Base-by-base conservation (phyloP, 139 green algal genomes). In the Diplosphaera chodatii region DNA sequence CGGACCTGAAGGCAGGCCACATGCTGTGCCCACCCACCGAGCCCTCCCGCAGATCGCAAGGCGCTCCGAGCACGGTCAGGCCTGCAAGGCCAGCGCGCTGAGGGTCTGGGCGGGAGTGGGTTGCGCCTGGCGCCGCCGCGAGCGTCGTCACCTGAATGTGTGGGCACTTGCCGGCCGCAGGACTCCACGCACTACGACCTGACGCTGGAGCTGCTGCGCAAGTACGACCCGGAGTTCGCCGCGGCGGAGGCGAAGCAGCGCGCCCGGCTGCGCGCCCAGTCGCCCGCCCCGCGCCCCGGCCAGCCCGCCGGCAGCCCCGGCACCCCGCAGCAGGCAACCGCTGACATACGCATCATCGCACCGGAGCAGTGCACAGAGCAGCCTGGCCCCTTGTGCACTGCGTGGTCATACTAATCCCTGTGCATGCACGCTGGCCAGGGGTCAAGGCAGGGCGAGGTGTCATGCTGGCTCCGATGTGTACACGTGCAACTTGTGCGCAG, bases 191-290 rank as follows among this genome's bases (percentile, higher is more conserved):
- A 72, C 22, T 91, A 84, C 71, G 77, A 91, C 1, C 78, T 72
- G 31, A 89, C 83, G 10, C 79, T 79, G 40, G 67, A 78, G n/a
- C 80, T 91, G 21, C 80, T 91, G 1, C 76, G 82, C n/a, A 88
- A 86, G 72, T 91, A 84, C 67, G 85, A 90, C 68, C 85, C 86
- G 10, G 86, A 91, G 22, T 74, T 68, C 66, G 62, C 63, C 27
- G 18, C 66, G 62, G 15, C 76, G 64, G 27, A 66, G 18, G 33
- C 32, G 25, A 71, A 76, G 31, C 66, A 73, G 37, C 62, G 37
- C 5, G 18, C 10, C 2, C 40, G 32, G 23, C 40, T 27, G 21
- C 40, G 37, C 23, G 23, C 30, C 30, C 29, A 23, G 21, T 31
- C 48, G n/a, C 77, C 63, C n/a, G n/a, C n/a, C 4, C 56, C 8